phyloP scores from a whole-genome alignment of 495 filamentous ascomycete species.

The Podospora pseudopauciseta region DNA sequence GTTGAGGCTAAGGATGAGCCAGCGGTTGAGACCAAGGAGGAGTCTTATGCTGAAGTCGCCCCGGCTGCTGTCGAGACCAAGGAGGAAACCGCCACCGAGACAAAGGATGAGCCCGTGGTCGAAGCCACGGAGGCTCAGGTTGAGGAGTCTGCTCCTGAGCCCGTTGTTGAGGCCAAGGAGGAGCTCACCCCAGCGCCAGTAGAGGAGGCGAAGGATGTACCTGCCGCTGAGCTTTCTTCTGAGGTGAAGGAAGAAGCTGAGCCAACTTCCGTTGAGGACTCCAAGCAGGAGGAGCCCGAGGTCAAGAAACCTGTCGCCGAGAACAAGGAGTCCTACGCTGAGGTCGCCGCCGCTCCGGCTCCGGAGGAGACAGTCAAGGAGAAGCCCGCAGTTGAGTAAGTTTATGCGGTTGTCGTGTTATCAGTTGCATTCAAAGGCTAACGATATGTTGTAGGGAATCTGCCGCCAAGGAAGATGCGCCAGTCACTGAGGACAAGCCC shows the following conservation, averaged over 20 bases:
- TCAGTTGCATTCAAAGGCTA: background rate
- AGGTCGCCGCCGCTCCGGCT: background rate
- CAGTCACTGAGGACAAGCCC: background rate
- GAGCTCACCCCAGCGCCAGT: slow-evolving; percentile 4
- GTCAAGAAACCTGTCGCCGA: background rate
- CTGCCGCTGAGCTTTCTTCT: background rate
- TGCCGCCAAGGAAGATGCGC: background rate
- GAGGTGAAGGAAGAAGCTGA: slow-evolving; percentile 5
- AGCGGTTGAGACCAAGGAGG: slow-evolving; percentile 5
- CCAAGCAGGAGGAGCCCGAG: slow-evolving; percentile 2
- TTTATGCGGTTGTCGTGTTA: background rate
- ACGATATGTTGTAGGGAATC: background rate
- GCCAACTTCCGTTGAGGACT: background rate
- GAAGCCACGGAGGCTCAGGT: slow-evolving; percentile 2
- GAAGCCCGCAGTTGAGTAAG: background rate
- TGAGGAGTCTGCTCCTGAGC: slow-evolving; percentile 11
- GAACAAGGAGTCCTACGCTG: background rate
- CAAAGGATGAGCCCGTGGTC: background rate
- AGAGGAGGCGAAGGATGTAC: background rate
- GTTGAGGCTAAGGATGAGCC: slow-evolving; percentile 1
- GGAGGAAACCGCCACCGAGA: slow-evolving; percentile 5
- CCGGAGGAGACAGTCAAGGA: background rate
- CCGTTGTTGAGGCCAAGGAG: slow-evolving; percentile 2
- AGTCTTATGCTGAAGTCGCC: background rate
- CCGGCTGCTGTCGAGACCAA: background rate